A percentile compares a stretch with the other conserved stretches of the same genome.
Evolutionary conservation across 106 monocot genomes (phyloP).

Genomic region (Acorus calamus): DNA sequence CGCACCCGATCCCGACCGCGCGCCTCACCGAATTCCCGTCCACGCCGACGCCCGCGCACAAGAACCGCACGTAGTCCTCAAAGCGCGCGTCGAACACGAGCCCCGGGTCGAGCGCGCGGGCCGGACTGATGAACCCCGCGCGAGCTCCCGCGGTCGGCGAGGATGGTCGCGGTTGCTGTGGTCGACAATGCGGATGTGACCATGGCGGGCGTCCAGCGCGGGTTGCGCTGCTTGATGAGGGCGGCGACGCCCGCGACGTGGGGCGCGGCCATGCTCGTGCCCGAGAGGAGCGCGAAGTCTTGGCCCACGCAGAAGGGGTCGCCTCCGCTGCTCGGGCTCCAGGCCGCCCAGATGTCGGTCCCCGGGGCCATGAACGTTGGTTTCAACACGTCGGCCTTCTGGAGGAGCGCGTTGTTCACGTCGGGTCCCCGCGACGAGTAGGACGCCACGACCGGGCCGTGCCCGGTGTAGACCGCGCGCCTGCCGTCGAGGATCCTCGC

Average conservation of each 20-base stretch:
- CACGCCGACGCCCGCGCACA: slow-evolving; percentile 49
- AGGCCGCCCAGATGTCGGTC: slow-evolving; percentile 61
- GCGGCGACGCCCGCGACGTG: slow-evolving; percentile 70
- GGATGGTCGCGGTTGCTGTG: slow-evolving; percentile 26
- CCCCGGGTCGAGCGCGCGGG: slow-evolving; percentile 55
- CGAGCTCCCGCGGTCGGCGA: slow-evolving; percentile 1
- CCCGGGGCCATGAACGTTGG: slow-evolving; percentile 77
- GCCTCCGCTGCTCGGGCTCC: slow-evolving; percentile 45
- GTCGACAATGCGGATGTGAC: slow-evolving; percentile 69
- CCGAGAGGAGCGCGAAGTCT: slow-evolving; percentile 45
- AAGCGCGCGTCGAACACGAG: slow-evolving; percentile 47
- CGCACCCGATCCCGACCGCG: slow-evolving; percentile 42
- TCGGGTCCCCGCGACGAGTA: slow-evolving; percentile 76
- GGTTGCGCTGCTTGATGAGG: slow-evolving; percentile 59
- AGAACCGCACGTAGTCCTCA: slow-evolving; percentile 49
- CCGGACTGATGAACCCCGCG: slow-evolving; percentile 29
- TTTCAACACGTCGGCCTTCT: slow-evolving; percentile 63
- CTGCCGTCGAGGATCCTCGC: slow-evolving; percentile 51
- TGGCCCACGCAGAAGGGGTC: slow-evolving; percentile 27
- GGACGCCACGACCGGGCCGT: slow-evolving; percentile 38
- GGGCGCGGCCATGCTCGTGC: slow-evolving; percentile 81
- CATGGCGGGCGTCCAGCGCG: slow-evolving; percentile 53
- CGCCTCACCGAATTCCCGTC: slow-evolving; percentile 39
- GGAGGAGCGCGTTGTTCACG: slow-evolving; percentile 41
- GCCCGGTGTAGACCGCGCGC: slow-evolving; percentile 33